These are phyloP conservation scores for Botrytis aclada DNA, from an alignment of 2,329 filamentous ascomycete genomes.

Conservation along the genomic window DNA sequence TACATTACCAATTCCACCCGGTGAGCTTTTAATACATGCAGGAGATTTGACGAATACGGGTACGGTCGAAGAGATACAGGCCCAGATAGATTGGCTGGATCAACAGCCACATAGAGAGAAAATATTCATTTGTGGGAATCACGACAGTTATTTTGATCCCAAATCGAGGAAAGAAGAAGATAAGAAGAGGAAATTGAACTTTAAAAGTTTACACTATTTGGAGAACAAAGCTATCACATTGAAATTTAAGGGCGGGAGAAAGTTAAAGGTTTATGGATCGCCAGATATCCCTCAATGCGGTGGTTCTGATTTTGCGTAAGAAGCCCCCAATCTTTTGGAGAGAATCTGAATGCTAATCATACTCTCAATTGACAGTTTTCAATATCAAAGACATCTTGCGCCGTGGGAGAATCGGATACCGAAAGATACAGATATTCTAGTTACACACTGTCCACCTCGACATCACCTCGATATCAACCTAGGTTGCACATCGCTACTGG, in stretches of 20 bases:
- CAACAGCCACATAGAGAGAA: slow-evolving; percentile 74
- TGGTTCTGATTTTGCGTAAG: slow-evolving; percentile 61
- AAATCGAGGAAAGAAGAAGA: slow-evolving; percentile 57
- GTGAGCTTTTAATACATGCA: slow-evolving; percentile 85
- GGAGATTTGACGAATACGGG: slow-evolving; percentile 80
- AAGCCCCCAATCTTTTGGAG: neutral
- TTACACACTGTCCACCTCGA: slow-evolving; percentile 64
- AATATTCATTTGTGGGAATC: slow-evolving; percentile 81
- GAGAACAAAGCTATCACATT: slow-evolving; percentile 65
- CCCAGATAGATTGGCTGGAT: slow-evolving; percentile 79
- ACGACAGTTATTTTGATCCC: slow-evolving; percentile 81
- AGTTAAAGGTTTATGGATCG: slow-evolving; percentile 72
- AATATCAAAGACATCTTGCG: slow-evolving; percentile 55
- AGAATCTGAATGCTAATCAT: neutral
- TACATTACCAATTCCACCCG: slow-evolving; percentile 62
- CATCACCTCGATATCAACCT: slow-evolving; percentile 51
- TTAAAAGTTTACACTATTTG: slow-evolving; percentile 71
- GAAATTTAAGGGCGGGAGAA: slow-evolving; percentile 56
- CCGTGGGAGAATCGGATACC: slow-evolving; percentile 62
- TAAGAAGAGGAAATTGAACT: slow-evolving; percentile 55
- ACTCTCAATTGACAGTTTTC: slow-evolving; percentile 45
- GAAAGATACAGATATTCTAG: slow-evolving; percentile 56
- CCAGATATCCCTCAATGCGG: slow-evolving; percentile 77
- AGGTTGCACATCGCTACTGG: slow-evolving; percentile 56
- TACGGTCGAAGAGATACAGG: slow-evolving; percentile 69